Conservation (phyloP, 2,329 filamentous ascomycete species). For the Penicillium sp. region DNA sequence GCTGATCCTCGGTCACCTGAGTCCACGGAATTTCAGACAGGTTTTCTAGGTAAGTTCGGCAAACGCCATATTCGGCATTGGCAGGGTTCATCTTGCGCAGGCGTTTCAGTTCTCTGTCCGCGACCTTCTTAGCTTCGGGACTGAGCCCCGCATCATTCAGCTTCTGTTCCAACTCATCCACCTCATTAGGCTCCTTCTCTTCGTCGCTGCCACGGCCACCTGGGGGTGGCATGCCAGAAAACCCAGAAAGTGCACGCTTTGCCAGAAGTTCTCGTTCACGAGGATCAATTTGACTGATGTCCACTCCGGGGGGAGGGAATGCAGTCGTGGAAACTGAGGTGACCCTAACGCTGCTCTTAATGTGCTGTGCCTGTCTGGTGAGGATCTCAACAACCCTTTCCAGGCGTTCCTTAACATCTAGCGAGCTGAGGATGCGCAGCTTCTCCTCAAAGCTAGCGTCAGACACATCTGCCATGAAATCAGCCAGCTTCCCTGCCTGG, state of each 20-base stretch:
- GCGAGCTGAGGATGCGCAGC: conserved; percentile 74
- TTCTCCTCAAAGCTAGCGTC: conserved; percentile 89
- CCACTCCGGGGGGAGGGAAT: conserved; percentile 59
- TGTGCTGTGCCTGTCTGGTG: conserved; percentile 72
- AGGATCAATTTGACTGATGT: conserved; percentile 51
- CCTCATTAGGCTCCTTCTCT: conserved; percentile 80
- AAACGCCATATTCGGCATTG: conserved; percentile 93
- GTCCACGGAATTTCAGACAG: conserved; percentile 92
- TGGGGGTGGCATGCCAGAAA: conserved; percentile 42
- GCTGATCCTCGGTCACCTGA: conserved; percentile 74
- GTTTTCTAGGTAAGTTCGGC: conserved; percentile 89
- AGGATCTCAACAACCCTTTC: conserved; percentile 79
- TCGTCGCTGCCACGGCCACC: conserved; percentile 53
- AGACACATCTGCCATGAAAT: conserved; percentile 94
- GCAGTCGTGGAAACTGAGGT: conserved; percentile 69
- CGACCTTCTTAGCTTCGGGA: conserved; percentile 83
- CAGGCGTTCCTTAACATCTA: conserved; percentile 73
- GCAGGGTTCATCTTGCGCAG: conserved; percentile 93
- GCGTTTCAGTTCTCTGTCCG: conserved; percentile 79
- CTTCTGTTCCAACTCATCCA: conserved; percentile 87
- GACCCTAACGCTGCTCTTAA: conserved; percentile 85
- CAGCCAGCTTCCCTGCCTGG: conserved; percentile 81
- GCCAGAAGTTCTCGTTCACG: conserved; percentile 45
- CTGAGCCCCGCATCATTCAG: conserved; percentile 76
- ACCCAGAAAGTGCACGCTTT: conserved; percentile 42